A percentile compares a stretch with the other conserved stretches of the same genome.
Evolutionary conservation across 768 basidiomycete species (phyloP).

Genomic region (Amanita jacksonii): DNA sequence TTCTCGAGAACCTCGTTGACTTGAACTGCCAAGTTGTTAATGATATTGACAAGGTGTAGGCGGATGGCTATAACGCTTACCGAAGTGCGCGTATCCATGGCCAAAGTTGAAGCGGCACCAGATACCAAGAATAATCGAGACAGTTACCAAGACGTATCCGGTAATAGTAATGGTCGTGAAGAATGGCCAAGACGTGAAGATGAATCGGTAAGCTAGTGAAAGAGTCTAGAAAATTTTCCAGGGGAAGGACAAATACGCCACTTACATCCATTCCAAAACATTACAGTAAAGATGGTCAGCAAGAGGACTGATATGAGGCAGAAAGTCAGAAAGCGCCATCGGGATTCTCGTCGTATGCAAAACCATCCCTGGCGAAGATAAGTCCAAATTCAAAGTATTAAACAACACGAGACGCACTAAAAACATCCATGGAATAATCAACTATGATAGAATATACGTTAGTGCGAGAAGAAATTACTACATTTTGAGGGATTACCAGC

Average conservation of each 20-base stretch:
- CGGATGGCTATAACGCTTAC: conserved; percentile 23
- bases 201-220: conserved; percentile 30
- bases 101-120: conserved; percentile 47
- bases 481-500: conserved; percentile 34
- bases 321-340: conserved; percentile 29
- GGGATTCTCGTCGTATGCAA: conserved; percentile 36
- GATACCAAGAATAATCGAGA: conserved; percentile 32
- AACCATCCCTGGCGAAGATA: conserved; percentile 34
- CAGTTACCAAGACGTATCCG: conserved; percentile 30
- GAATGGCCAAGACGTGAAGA: conserved; percentile 35
- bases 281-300: conserved; percentile 26
- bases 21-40: conserved; percentile 20
- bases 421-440: conserved; percentile 37
- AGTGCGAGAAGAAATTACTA: too few relatives aligned
- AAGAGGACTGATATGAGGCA: conserved; percentile 27
- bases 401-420: conserved; percentile 22
- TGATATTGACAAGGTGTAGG: background rate
- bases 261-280: conserved; percentile 36
- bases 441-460: conserved; percentile 17
- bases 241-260: conserved; percentile 6
- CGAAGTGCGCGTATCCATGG: conserved; percentile 41
- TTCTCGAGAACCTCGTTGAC: conserved; percentile 31
- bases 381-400: background rate
- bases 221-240: background rate
- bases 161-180: conserved; percentile 38